Conservation (phyloP, 2,329 filamentous ascomycete genomes). For the Penicillium sp. region DNA sequence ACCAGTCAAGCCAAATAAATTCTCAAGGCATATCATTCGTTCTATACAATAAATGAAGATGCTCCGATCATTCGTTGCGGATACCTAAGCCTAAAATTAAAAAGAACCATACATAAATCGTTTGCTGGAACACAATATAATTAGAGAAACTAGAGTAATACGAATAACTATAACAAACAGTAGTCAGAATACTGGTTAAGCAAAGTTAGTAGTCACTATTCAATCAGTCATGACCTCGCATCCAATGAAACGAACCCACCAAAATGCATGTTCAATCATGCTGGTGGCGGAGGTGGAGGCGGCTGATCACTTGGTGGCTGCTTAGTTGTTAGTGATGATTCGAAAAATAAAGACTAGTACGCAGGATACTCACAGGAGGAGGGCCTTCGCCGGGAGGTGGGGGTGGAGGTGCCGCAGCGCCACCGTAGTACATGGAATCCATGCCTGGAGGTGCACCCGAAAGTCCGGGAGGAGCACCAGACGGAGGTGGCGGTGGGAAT, state of each 20-base stretch:
- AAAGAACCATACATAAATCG: neutral
- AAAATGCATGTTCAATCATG: constrained; percentile 17
- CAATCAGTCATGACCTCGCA: neutral
- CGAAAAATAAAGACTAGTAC: neutral
- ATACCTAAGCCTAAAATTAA: neutral
- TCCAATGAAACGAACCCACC: neutral
- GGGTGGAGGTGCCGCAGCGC: constrained; percentile 35
- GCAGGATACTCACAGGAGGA: constrained; percentile 34
- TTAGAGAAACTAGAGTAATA: neutral
- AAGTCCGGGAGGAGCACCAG: constrained; percentile 50
- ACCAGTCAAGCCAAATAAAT: no score
- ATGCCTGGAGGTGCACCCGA: constrained; percentile 41
- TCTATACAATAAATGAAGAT: no score
- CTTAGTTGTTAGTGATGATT: constrained; percentile 19
- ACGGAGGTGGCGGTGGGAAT: constrained; percentile 41
- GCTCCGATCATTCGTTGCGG: no score
- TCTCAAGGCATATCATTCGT: no score
- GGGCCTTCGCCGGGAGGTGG: constrained; percentile 41
- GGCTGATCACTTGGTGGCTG: constrained; percentile 53
- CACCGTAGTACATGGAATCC: constrained; percentile 36
- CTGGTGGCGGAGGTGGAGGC: constrained; percentile 59
- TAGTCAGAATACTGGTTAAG: neutral
- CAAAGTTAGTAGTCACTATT: constrained; percentile 12
- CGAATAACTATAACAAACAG: neutral
- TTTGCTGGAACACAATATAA: neutral